phyloP scores from a whole-genome alignment of 805 yeast genomes.

The Kodamaea kaohsiungensis region DNA sequence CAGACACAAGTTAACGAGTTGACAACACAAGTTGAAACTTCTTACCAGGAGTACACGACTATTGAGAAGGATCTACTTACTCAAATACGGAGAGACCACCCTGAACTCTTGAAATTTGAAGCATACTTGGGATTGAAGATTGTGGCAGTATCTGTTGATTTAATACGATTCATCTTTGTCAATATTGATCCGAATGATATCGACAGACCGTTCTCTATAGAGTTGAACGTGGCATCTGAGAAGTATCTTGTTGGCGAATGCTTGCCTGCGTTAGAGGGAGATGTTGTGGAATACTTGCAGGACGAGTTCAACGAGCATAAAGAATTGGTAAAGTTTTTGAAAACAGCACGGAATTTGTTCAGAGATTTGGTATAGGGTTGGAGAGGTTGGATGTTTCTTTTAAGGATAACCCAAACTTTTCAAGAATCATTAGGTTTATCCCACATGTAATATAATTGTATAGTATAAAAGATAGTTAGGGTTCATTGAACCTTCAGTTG shows the following conservation, averaged over 20 bases:
- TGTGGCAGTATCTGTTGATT: constrained; percentile 49
- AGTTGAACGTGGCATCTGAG: constrained; percentile 47
- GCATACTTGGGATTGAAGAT: constrained; percentile 54
- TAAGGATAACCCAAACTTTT: too few species aligned
- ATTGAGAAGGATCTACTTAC: constrained; percentile 35
- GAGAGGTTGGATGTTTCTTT: too few species aligned
- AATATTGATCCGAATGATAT: constrained; percentile 48
- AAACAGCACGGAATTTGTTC: constrained; percentile 12
- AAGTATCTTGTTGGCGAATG: constrained; percentile 38
- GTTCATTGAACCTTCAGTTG: too few species aligned
- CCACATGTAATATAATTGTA: neutral
- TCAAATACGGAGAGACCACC: constrained; percentile 50
- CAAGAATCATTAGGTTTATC: too few species aligned
- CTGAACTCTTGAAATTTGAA: constrained; percentile 56
- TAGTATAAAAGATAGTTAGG: neutral
- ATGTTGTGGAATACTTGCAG: constrained; percentile 16
- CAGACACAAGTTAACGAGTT: constrained; percentile 34
- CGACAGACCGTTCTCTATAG: constrained; percentile 43
- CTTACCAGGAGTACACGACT: constrained; percentile 31
- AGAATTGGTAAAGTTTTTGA: constrained; percentile 26
- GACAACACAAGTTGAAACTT: constrained; percentile 26
- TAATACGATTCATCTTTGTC: constrained; percentile 49
- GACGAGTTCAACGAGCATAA: constrained; percentile 27
- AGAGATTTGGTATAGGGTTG: constrained; percentile 10
- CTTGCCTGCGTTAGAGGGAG: constrained; percentile 37